Base-by-base conservation (phyloP, 2,329 filamentous ascomycete genomes). In the Cercospora sojina region DNA sequence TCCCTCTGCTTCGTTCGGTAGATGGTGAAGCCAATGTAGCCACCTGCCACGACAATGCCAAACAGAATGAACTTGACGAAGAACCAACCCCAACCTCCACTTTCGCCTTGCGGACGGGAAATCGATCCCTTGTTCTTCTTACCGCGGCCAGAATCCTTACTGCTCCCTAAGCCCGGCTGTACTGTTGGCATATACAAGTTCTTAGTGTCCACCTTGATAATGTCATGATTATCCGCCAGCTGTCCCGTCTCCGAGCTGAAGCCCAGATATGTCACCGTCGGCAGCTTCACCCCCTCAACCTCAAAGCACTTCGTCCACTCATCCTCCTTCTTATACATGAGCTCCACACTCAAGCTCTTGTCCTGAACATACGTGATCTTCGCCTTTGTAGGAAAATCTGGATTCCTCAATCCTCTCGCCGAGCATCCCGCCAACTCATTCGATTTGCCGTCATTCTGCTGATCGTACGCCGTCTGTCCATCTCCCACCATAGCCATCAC, bases 401-500 rank as follows among this genome's bases (percentile, higher is more conserved):
- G 85, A 75, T 92, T 91, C 74, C 95, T 91, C 73, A 99, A 88
- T 70, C 94, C 94, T 67, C 95, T 88, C 65, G 93, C 94, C 63
- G 94, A 97, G 84, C 95, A 99, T 67, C 95, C 95, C 62, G 93
- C 93, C 68, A 97, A 84, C 81, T 99, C 95, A 74, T 91, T 93
- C 65, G 88, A 86, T 84, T 97, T 98, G 77, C 95, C 95, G 76
- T 99, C 95, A 75, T 93, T 93, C 74, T 89, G 88, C 83, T 97
- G 93, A 83, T 98, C 93, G 81, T 99, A 99, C 13, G 84, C 78
- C 6, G 90, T 96, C 77, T 92, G 84, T 69, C 95, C 94, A 78
- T 99, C 95, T 67, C 95, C 95, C 72, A 93, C 85, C 95, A 98
- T 98, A 69, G 93, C 94, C 93, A 98, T 97, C 75, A 99, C 90